Percentiles rank a stretch among this genome's conserved stretches.
phyloP scores from a whole-genome alignment of 2,329 filamentous ascomycete species.

The Sarocladium kiliense region DNA sequence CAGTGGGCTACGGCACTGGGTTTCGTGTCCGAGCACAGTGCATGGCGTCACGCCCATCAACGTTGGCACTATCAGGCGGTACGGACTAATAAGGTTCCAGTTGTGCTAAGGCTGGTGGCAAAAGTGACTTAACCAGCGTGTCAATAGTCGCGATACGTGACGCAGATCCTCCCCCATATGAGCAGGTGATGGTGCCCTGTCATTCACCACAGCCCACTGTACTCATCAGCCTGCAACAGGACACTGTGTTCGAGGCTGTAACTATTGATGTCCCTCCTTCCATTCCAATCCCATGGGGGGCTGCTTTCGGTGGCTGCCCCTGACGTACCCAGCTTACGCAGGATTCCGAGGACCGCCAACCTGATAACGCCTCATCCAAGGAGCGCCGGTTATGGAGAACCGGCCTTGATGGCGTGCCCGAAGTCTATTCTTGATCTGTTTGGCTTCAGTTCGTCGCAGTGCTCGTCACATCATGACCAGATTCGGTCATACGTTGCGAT shows the following conservation, averaged over 20 bases:
- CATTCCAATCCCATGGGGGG: conserved; percentile 1
- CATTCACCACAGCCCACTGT: background rate
- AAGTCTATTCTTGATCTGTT: background rate
- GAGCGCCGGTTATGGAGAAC: background rate
- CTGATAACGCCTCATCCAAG: background rate
- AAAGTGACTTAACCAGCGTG: background rate
- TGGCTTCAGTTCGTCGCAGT: background rate
- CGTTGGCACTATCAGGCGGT: background rate
- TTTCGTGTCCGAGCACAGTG: background rate
- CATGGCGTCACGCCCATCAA: background rate
- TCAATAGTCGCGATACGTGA: background rate
- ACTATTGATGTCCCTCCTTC: background rate
- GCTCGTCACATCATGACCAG: background rate
- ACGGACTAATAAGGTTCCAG: background rate
- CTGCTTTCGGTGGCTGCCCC: background rate
- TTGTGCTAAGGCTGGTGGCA: background rate
- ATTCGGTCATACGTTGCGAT: background rate
- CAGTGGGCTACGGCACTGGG: background rate
- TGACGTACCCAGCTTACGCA: background rate
- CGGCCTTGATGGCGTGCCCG: background rate
- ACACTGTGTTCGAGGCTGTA: background rate
- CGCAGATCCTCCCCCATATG: background rate
- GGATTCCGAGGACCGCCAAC: background rate
- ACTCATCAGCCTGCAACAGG: background rate
- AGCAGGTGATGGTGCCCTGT: background rate